Percentiles rank a stretch among this genome's conserved stretches.
phyloP scores from a whole-genome alignment of 2,329 filamentous ascomycete genomes.

The Orbilia ellipsospora region DNA sequence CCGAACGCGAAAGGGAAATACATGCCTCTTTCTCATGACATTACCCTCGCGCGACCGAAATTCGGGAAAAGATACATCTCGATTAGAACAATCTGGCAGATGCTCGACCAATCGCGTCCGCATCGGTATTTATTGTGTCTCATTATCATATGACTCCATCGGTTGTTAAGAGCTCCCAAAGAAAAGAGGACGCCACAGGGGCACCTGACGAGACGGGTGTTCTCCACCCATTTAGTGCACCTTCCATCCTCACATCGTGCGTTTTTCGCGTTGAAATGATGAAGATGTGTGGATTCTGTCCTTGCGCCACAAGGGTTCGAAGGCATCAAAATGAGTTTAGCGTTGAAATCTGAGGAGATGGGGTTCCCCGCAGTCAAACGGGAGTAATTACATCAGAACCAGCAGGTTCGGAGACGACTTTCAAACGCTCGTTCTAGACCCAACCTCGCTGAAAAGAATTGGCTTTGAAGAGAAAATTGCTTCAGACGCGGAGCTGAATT shows the following conservation, averaged over 20 bases:
- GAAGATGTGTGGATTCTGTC: slow-evolving; percentile 3
- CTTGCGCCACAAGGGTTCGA: slow-evolving; percentile 17
- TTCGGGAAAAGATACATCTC: no score
- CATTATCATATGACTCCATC: background rate
- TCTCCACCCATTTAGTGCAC: background rate
- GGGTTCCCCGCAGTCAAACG: slow-evolving; percentile 10
- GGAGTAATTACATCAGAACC: background rate
- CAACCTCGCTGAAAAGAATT: no score
- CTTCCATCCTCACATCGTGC: background rate
- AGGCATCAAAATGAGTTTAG: background rate
- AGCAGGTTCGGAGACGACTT: background rate
- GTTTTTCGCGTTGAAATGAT: background rate
- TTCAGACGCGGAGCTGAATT: no score
- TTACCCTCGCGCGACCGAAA: no score
- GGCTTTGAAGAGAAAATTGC: no score
- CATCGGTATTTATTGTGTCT: no score
- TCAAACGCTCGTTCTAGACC: slow-evolving; percentile 26
- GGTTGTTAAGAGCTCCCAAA: background rate
- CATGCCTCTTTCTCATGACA: no score
- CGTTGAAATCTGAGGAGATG: background rate
- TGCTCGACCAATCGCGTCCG: no score
- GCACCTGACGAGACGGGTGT: background rate
- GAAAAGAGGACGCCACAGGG: background rate
- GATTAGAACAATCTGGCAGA: no score
- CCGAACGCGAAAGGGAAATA: no score